Evolutionary conservation across 306 rosid species (phyloP).

Genomic region (Macrotyloma uniflorum): DNA sequence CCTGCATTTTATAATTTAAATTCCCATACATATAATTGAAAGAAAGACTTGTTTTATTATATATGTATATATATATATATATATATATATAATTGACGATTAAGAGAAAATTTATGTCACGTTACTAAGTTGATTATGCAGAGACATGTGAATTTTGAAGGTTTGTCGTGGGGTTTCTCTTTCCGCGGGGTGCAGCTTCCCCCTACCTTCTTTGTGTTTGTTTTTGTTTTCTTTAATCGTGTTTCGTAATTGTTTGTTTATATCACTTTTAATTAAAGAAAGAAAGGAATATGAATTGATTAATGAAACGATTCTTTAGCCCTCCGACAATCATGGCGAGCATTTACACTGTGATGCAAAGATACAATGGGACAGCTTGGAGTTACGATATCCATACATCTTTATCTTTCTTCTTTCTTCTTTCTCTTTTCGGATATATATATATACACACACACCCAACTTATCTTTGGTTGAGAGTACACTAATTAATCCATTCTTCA

Average conservation of each 20-base stretch:
- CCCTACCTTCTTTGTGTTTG: conserved; percentile 37
- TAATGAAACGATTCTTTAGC: conserved; percentile 41
- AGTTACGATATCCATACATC: conserved; percentile 43
- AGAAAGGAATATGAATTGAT: conserved; percentile 30
- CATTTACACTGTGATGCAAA: conserved; percentile 55
- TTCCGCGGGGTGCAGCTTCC: conserved; percentile 44
- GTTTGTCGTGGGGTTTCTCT: conserved; percentile 26
- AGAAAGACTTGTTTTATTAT: background rate
- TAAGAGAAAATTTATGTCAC: conserved; percentile 14
- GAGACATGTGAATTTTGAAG: conserved; percentile 40
- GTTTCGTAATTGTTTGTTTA: conserved; percentile 10
- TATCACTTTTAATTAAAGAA: conserved; percentile 31
- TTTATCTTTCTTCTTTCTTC: conserved; percentile 29
- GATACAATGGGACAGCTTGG: conserved; percentile 58
- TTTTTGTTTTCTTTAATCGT: conserved; percentile 17
- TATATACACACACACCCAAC: background rate
- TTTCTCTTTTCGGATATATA: conserved; percentile 37
- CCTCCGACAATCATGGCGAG: conserved; percentile 64
- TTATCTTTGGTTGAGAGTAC: background rate
- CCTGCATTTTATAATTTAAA: background rate
- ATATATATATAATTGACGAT: background rate
- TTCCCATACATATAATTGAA: conserved; percentile 15
- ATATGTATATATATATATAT: no score
- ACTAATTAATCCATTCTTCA: conserved; percentile 16
- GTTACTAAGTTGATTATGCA: conserved; percentile 21